Percentiles rank a stretch among this genome's conserved stretches.
These are phyloP conservation scores for Copromyces sp. DNA, from an alignment of 495 filamentous ascomycete species.

Conservation along the genomic window DNA sequence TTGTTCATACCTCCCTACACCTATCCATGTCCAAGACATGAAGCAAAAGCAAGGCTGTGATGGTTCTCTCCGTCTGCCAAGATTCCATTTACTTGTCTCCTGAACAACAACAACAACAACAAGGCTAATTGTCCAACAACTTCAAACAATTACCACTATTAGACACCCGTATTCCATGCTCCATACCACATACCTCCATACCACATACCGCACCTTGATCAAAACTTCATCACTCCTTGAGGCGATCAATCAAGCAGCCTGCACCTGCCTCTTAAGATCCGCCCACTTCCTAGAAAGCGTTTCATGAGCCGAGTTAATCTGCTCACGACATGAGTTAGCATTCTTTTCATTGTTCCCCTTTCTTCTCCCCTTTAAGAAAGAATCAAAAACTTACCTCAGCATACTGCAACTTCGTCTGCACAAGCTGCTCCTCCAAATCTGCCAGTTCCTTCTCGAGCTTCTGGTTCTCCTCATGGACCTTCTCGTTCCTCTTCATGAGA, in stretches of 20 bases:
- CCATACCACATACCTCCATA: neutral
- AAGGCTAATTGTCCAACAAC: neutral
- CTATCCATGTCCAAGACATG: neutral
- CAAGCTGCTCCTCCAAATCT: constrained; percentile 90
- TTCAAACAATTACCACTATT: neutral
- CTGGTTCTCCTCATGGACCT: constrained; percentile 91
- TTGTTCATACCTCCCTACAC: neutral
- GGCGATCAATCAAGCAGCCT: constrained; percentile 11
- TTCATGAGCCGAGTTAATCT: constrained; percentile 67
- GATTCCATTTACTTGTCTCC: neutral
- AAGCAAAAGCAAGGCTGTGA: neutral
- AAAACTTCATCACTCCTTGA: neutral
- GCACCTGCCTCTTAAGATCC: constrained; percentile 57
- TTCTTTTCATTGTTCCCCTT: constrained; percentile 8
- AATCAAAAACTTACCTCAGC: constrained; percentile 62
- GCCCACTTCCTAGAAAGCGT: constrained; percentile 69
- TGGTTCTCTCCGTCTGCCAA: neutral
- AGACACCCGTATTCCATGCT: neutral
- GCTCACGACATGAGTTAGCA: constrained; percentile 11
- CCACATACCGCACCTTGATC: neutral
- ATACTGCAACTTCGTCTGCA: constrained; percentile 88
- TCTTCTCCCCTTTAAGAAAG: neutral
- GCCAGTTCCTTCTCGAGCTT: constrained; percentile 78
- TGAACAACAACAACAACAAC: neutral
- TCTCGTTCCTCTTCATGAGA: constrained; percentile 83